Evolutionary conservation across 371 early-diverging fungal species (phyloP).

Genomic region (Rhizopus sp.): DNA sequence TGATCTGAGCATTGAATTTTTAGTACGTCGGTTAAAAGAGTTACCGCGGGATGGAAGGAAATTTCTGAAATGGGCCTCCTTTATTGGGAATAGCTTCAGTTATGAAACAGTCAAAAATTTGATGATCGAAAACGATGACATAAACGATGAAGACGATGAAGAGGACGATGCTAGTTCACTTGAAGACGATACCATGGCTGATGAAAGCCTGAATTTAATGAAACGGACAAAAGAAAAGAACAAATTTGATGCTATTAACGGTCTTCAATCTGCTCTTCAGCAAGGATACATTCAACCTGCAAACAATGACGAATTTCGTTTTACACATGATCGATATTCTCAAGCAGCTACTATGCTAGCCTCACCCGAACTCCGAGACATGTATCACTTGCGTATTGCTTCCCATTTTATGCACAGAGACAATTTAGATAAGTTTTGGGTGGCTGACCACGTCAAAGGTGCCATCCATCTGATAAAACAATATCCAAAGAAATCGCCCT

Average conservation of each 20-base stretch:
- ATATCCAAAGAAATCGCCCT: constrained; percentile 27
- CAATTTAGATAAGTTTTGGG: constrained; percentile 45
- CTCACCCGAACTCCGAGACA: constrained; percentile 29
- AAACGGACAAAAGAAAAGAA: not conserved
- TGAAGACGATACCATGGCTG: not conserved
- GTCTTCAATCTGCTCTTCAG: constrained; percentile 45
- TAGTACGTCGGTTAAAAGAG: constrained; percentile 43
- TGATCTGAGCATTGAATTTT: constrained; percentile 42
- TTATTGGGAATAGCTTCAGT: constrained; percentile 49
- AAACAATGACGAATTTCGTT: constrained; percentile 45
- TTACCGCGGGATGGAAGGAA: constrained; percentile 47
- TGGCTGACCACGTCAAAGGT: constrained; percentile 75
- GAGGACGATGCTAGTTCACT: not conserved
- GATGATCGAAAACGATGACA: constrained; percentile 38
- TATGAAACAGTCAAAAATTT: constrained; percentile 45
- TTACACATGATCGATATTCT: constrained; percentile 49
- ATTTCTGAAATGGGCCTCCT: constrained; percentile 55
- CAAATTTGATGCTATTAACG: constrained; percentile 43
- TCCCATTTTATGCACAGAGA: constrained; percentile 37
- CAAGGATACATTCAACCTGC: constrained; percentile 48
- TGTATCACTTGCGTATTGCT: constrained; percentile 40
- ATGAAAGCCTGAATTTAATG: not conserved
- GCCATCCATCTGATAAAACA: constrained; percentile 83
- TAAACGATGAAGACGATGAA: constrained; percentile 20
- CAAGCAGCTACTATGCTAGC: constrained; percentile 47